A percentile compares a stretch with the other conserved stretches of the same genome.
Conservation (phyloP, 495 filamentous ascomycete genomes). For the Trichoderma erinaceum region DNA sequence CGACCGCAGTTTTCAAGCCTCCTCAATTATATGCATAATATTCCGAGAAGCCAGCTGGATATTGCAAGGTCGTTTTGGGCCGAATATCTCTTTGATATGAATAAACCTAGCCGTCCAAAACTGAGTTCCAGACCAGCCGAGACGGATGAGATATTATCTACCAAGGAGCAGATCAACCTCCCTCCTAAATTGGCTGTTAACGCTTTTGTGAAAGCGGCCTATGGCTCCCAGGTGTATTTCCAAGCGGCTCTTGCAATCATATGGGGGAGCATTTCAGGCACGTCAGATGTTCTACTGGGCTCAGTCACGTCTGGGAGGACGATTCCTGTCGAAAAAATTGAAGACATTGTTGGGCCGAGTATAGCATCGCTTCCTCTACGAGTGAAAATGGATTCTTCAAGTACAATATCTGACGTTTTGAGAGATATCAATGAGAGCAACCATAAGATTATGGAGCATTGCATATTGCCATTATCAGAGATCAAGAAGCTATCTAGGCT, state of each 20-base stretch:
- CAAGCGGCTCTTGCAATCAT: conserved; percentile 65
- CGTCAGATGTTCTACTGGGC: conserved; percentile 66
- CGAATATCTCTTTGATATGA: conserved; percentile 41
- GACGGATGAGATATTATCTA: neutral
- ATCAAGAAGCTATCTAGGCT: conserved; percentile 55
- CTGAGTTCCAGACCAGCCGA: conserved; percentile 20
- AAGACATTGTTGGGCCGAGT: conserved; percentile 66
- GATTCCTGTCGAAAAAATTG: conserved; percentile 56
- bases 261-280: conserved; percentile 53
- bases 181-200: neutral
- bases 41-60: conserved; percentile 16
- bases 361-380: conserved; percentile 64
- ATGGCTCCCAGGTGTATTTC: conserved; percentile 55
- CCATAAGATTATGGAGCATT: conserved; percentile 53
- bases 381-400: conserved; percentile 40
- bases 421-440: conserved; percentile 53
- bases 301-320: conserved; percentile 71
- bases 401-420: conserved; percentile 52
- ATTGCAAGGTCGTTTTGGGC: conserved; percentile 50
- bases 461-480: conserved; percentile 53
- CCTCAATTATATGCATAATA: conserved; percentile 30
- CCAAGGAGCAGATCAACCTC: neutral
- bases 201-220: conserved; percentile 7
- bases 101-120: conserved; percentile 36
- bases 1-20: conserved; percentile 51